phyloP scores from a whole-genome alignment of 1,284 basidiomycete genomes.

The Fomes fomentarius region DNA sequence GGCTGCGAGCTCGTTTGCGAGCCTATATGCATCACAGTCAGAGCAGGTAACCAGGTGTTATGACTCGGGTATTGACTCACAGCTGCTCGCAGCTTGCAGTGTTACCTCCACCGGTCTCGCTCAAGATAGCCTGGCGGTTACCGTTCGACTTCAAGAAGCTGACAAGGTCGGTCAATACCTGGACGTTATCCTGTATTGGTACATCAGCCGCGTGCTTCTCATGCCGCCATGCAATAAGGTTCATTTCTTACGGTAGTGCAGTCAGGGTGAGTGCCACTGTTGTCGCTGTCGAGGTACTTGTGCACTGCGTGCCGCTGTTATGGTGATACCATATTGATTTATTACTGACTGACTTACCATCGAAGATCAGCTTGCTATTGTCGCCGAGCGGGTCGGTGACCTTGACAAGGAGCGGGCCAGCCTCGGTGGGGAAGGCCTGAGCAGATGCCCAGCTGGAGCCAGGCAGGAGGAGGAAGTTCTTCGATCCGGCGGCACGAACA shows the following conservation, averaged over 20 bases:
- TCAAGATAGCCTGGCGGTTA: conserved; percentile 57
- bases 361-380: conserved; percentile 56
- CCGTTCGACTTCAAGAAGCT: conserved; percentile 51
- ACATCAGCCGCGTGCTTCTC: too few species aligned
- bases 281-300: conserved; percentile 64
- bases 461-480: conserved; percentile 50
- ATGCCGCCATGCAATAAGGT: neutral
- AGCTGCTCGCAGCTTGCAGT: conserved; percentile 50
- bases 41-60: neutral
- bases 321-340: neutral
- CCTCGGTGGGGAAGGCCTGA: conserved; percentile 51
- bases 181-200: conserved; percentile 44
- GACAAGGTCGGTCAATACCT: conserved; percentile 47
- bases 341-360: conserved; percentile 38
- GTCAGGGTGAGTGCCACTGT: conserved; percentile 55
- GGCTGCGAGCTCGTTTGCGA: conserved; percentile 48
- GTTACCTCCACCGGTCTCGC: conserved; percentile 62
- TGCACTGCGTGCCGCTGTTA: conserved; percentile 42
- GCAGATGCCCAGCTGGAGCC: conserved; percentile 48
- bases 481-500: conserved; percentile 50
- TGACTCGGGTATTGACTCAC: conserved; percentile 28
- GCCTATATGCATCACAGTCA: conserved; percentile 28
- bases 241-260: conserved; percentile 41
- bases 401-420: conserved; percentile 50
- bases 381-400: conserved; percentile 59